Evolutionary conservation across 202 grass and related monocot genomes (phyloP).

Genomic region (Panicum hallii): DNA sequence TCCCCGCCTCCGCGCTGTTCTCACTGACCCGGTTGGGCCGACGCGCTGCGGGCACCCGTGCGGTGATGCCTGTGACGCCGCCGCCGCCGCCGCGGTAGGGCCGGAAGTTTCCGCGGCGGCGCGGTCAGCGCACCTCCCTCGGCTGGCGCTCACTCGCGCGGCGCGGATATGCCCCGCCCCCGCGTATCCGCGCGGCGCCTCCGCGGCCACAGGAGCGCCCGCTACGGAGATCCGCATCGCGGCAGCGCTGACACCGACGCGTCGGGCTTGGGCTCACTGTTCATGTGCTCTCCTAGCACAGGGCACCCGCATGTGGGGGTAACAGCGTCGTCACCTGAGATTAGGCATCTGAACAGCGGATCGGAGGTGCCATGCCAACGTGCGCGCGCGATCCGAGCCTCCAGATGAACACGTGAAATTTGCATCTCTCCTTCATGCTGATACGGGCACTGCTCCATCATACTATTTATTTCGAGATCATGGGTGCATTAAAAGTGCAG

Average conservation of each 20-base stretch:
- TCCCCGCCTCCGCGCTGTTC: constrained; percentile 29
- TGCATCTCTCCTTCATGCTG: neutral
- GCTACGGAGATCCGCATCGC: neutral
- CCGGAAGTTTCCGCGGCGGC: constrained; percentile 16
- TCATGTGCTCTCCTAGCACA: neutral
- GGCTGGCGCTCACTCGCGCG: neutral
- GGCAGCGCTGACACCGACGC: neutral
- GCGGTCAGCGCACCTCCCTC: neutral
- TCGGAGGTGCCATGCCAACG: neutral
- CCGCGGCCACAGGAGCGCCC: too few species aligned
- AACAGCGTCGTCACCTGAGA: neutral
- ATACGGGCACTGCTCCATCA: neutral
- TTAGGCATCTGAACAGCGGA: neutral
- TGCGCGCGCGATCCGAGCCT: neutral
- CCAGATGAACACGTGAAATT: neutral
- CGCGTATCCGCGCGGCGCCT: constrained; percentile 24
- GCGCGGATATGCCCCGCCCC: constrained; percentile 35
- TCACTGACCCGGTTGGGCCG: neutral
- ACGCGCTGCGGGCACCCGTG: constrained; percentile 18
- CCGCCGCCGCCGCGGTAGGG: constrained; percentile 7
- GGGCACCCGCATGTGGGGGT: neutral
- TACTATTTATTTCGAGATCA: neutral
- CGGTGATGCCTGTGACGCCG: neutral
- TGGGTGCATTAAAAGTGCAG: too few species aligned
- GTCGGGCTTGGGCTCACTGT: neutral